A percentile compares a stretch with the other conserved stretches of the same genome.
phyloP scores from a whole-genome alignment of 495 filamentous ascomycete genomes.

The Aspergillus wentii region DNA sequence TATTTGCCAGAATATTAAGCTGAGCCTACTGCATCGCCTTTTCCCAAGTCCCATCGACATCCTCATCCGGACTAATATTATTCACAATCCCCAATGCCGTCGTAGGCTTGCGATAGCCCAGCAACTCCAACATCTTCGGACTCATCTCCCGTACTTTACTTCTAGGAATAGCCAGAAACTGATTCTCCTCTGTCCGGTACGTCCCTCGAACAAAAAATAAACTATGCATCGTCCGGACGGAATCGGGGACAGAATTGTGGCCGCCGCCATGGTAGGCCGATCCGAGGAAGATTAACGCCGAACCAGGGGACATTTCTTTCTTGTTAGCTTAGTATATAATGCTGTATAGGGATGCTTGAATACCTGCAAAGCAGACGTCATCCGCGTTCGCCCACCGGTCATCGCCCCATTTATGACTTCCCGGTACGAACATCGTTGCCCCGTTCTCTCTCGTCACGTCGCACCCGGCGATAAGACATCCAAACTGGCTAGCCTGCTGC shows the following conservation, averaged over 20 bases:
- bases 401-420: constrained; percentile 14
- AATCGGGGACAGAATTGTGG: constrained; percentile 20
- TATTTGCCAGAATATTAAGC: no score
- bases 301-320: constrained; percentile 21
- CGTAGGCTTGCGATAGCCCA: constrained; percentile 14
- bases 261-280: constrained; percentile 25
- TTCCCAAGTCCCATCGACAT: constrained; percentile 11
- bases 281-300: constrained; percentile 26
- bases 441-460: constrained; percentile 9
- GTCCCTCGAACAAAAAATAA: constrained; percentile 26
- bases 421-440: constrained; percentile 13
- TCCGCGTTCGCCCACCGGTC: constrained; percentile 6
- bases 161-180: constrained; percentile 28
- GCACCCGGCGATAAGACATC: constrained; percentile 12
- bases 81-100: constrained; percentile 13
- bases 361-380: constrained; percentile 17
- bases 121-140: constrained; percentile 12
- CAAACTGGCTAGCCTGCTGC: constrained; percentile 8
- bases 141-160: constrained; percentile 25
- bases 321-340: no score
- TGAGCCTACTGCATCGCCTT: constrained; percentile 1
- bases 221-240: constrained; percentile 19
- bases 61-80: constrained; percentile 12
- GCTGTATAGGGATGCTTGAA: no score
- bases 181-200: constrained; percentile 31